Percentiles rank a stretch among this genome's conserved stretches.
These are phyloP conservation scores for Chalciporus piperatoides DNA, from an alignment of 1,284 basidiomycete species.

Conservation along the genomic window DNA sequence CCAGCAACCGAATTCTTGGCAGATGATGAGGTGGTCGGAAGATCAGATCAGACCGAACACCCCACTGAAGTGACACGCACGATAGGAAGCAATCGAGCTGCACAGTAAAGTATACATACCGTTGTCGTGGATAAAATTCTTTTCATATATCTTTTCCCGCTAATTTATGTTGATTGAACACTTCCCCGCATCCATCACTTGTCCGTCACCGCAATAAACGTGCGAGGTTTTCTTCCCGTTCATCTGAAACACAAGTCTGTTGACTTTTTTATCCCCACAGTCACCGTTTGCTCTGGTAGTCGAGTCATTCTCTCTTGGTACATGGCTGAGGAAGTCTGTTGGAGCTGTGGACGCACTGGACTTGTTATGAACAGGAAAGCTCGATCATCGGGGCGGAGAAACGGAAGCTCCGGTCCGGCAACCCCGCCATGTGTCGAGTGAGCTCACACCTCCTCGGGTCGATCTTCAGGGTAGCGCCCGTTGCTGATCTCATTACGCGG, in stretches of 20 bases:
- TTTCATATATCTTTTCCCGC: background rate
- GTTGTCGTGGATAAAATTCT: background rate
- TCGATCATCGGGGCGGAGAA: too few species aligned
- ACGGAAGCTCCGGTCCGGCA: background rate
- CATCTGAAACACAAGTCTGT: background rate
- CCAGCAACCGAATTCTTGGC: constrained; percentile 62
- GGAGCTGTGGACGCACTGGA: background rate
- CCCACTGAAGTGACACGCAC: constrained; percentile 6
- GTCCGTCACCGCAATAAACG: background rate
- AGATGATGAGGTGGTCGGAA: constrained; percentile 44
- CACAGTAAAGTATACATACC: constrained; percentile 9
- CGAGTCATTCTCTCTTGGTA: background rate
- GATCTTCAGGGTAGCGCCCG: background rate
- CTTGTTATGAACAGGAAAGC: background rate
- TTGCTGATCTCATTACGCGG: constrained; percentile 3
- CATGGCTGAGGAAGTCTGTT: background rate
- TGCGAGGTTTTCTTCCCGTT: constrained; percentile 1
- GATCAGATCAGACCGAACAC: constrained; percentile 32
- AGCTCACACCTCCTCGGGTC: background rate
- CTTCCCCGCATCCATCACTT: background rate
- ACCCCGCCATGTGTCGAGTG: background rate
- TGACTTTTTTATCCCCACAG: background rate
- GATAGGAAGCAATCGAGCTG: background rate
- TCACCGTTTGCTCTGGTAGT: background rate
- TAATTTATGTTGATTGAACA: constrained; percentile 2